A percentile compares a stretch with the other conserved stretches of the same genome.
phyloP scores from a whole-genome alignment of 2,329 filamentous ascomycete genomes.

The Xylogone sp. region DNA sequence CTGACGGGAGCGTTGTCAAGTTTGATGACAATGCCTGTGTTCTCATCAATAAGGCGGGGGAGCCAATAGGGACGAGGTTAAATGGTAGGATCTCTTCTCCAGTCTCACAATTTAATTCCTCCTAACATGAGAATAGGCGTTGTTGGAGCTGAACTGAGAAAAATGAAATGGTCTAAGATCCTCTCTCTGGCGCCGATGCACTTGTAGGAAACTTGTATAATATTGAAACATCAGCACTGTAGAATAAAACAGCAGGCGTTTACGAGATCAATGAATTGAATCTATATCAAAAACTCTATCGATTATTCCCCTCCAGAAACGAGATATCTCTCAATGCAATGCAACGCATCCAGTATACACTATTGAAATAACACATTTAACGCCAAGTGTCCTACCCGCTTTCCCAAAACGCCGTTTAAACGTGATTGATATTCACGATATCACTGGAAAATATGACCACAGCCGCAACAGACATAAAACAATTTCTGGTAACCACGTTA shows the following conservation, averaged over 20 bases:
- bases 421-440: constrained; percentile 7
- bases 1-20: constrained; percentile 83
- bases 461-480: constrained; percentile 91
- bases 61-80: constrained; percentile 89
- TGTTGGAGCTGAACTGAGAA: constrained; percentile 82
- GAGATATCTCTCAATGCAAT: neutral
- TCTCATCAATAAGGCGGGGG: constrained; percentile 92
- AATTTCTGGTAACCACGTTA: constrained; percentile 61
- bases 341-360: too few species aligned
- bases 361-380: constrained; percentile 1
- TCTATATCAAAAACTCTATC: neutral
- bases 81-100: constrained; percentile 52
- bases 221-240: neutral
- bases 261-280: neutral
- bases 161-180: constrained; percentile 98
- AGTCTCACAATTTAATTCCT: neutral
- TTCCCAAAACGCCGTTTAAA: too few species aligned
- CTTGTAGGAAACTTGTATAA: constrained; percentile 42
- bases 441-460: constrained; percentile 78
- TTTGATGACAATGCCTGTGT: constrained; percentile 99
- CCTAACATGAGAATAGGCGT: constrained; percentile 51
- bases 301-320: too few species aligned
- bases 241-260: constrained; percentile 22
- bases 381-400: too few species aligned
- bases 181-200: constrained; percentile 88